Base-by-base conservation (phyloP, 352 stramenopile species). In the Phytophthora colocasiae region DNA sequence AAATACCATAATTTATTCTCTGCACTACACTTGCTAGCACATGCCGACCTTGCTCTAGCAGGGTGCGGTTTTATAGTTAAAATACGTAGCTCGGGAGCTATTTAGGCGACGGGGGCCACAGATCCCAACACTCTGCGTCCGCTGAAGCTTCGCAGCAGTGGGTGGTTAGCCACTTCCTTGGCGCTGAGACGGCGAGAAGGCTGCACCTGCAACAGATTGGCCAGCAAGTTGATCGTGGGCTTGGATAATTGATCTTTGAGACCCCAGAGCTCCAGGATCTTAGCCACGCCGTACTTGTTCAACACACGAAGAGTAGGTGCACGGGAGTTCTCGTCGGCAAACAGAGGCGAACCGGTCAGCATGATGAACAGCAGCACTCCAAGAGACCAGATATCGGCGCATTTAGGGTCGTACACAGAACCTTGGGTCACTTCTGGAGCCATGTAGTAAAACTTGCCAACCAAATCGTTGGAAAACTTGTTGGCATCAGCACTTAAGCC, bases 401-500 rank as follows among this genome's bases (percentile, higher is more conserved):
- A 53, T 24, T 71, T 75, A 0, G 83, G 69, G 61, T 89, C 75
- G 63, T 90, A 91, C 17, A 53, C 45, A 6, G 61, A 54, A 7
- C 55, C 65, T 4, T 58, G 43, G 1, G 51, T 60, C 27, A 90
- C 77, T 66, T 93, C 85, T 0, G 83, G 85, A 6, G 85, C 85
- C 77, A 89, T 93, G 72, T 91, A 92, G 66, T 89, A 85, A 27
- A 85, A 75, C 32, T 93, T 93, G 29, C 84, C 84, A 6, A 90
- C 84, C 11, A 66, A 40, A 15, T 87, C 81, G 2, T 39, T 59
- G 12, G 75, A 81, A 8, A 71, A 55, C 27, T 69, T 46, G 9
- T 67, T 59, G 9, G 81, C 76, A 26, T 76, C 67, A 10, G 75
- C 74, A 50, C 80, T 88, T 9, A 90, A 58, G 0, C 81, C 84